Evolutionary conservation across 176 grass and related monocot species (phyloP).

Genomic region (Eragrostis curvula): DNA sequence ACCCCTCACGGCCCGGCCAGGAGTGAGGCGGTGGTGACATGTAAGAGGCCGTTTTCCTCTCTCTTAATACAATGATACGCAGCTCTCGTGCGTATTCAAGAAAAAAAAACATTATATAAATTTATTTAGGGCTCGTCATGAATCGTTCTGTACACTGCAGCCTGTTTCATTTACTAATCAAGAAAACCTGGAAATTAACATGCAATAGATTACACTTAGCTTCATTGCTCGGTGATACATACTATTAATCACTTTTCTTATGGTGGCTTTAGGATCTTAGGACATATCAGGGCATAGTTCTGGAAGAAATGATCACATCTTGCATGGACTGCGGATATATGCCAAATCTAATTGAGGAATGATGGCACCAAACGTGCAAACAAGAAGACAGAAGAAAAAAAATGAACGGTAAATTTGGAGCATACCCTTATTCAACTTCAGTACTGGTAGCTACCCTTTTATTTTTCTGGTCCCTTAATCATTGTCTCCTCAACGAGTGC

Average conservation of each 20-base stretch:
- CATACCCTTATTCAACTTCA: neutral
- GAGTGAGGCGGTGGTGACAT: too few relatives aligned
- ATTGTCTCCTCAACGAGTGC: neutral
- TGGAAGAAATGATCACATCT: conserved; percentile 1
- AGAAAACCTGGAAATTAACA: neutral
- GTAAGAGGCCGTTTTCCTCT: too few relatives aligned
- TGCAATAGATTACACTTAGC: neutral
- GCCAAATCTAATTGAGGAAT: neutral
- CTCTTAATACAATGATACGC: too few relatives aligned
- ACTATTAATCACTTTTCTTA: neutral
- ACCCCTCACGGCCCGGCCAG: too few relatives aligned
- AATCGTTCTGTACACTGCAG: neutral
- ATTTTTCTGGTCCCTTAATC: neutral
- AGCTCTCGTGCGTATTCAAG: too few relatives aligned
- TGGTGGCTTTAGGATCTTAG: neutral
- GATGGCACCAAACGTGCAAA: neutral
- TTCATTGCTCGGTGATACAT: neutral
- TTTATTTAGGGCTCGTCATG: neutral
- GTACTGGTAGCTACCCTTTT: neutral
- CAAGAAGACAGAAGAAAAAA: conserved; percentile 6
- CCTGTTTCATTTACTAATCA: neutral
- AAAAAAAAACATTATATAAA: too few relatives aligned
- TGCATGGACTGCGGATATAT: neutral
- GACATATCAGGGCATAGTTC: conserved; percentile 8
- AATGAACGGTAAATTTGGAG: neutral